Evolutionary conservation across 805 yeast genomes (phyloP).

Genomic region (Zygosaccharomyces bailii): DNA sequence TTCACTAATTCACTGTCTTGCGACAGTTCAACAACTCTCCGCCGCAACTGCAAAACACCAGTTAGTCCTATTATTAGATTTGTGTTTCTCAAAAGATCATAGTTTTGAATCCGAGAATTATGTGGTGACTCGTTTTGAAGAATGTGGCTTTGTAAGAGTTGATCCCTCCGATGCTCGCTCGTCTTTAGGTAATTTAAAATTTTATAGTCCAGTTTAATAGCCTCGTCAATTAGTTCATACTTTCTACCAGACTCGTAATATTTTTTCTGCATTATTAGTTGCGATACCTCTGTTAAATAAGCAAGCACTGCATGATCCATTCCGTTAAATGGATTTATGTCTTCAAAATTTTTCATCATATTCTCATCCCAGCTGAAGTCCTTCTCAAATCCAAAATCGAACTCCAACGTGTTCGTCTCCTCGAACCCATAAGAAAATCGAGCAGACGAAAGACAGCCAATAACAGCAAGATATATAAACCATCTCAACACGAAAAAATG

Average conservation of each 20-base stretch:
- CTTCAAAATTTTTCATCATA: slow-evolving; percentile 31
- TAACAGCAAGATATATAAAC: slow-evolving; percentile 65
- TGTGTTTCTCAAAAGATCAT: slow-evolving; percentile 41
- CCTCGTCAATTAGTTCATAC: slow-evolving; percentile 21
- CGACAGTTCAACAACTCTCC: slow-evolving; percentile 52
- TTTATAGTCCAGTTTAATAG: slow-evolving; percentile 41
- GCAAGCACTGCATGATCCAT: slow-evolving; percentile 65
- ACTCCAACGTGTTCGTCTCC: slow-evolving; percentile 6
- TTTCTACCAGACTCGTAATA: slow-evolving; percentile 20
- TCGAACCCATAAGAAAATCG: slow-evolving; percentile 11
- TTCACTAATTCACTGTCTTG: slow-evolving; percentile 35
- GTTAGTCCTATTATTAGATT: slow-evolving; percentile 50
- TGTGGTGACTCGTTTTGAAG: background rate
- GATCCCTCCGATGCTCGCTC: slow-evolving; percentile 30
- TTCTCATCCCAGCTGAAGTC: slow-evolving; percentile 2
- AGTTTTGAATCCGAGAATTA: slow-evolving; percentile 11
- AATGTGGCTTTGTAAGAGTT: slow-evolving; percentile 11
- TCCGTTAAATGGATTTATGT: slow-evolving; percentile 62
- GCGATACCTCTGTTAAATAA: slow-evolving; percentile 48
- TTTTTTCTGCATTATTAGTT: slow-evolving; percentile 31
- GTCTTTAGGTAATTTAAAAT: slow-evolving; percentile 27
- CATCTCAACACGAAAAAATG: slow-evolving; percentile 59
- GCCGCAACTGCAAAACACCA: slow-evolving; percentile 55
- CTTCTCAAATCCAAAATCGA: slow-evolving; percentile 24
- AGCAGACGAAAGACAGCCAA: slow-evolving; percentile 60